Evolutionary conservation across 495 filamentous ascomycete species (phyloP).

Genomic region (Podospora fimiseda): DNA sequence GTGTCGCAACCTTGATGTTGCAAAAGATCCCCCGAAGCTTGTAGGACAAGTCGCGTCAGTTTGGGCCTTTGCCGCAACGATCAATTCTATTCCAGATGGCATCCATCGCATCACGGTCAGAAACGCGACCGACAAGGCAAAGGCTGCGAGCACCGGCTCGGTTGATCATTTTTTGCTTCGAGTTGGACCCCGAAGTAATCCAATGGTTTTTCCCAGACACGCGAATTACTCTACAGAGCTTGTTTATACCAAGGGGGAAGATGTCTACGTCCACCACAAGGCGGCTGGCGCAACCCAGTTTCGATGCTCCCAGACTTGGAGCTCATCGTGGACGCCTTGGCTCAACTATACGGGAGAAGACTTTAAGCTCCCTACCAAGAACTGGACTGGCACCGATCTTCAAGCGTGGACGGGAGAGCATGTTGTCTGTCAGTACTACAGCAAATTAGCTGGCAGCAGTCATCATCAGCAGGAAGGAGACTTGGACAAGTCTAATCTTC

Average conservation of each 20-base stretch:
- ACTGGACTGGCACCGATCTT: conserved; percentile 54
- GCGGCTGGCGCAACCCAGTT: conserved; percentile 59
- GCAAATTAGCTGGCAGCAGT: conserved; percentile 51
- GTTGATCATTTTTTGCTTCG: conserved; percentile 48
- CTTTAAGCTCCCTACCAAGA: conserved; percentile 41
- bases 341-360: conserved; percentile 50
- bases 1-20: conserved; percentile 27
- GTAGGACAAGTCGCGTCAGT: conserved; percentile 44
- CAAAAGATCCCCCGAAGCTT: conserved; percentile 20
- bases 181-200: conserved; percentile 42
- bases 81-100: conserved; percentile 43
- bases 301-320: conserved; percentile 58
- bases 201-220: conserved; percentile 49
- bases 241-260: conserved; percentile 32
- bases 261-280: conserved; percentile 49
- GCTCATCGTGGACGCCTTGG: conserved; percentile 56
- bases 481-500: conserved; percentile 24
- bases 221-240: conserved; percentile 55
- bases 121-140: conserved; percentile 45
- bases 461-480: conserved; percentile 56
- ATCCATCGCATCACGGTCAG: conserved; percentile 57
- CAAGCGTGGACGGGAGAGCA: conserved; percentile 63
- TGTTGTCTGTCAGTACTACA: conserved; percentile 62
- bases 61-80: conserved; percentile 48
- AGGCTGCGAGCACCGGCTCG: conserved; percentile 13